Percentiles rank a stretch among this genome's conserved stretches.
These are phyloP conservation scores for Neurospora sp. DNA, from an alignment of 495 filamentous ascomycete genomes.

Conservation along the genomic window DNA sequence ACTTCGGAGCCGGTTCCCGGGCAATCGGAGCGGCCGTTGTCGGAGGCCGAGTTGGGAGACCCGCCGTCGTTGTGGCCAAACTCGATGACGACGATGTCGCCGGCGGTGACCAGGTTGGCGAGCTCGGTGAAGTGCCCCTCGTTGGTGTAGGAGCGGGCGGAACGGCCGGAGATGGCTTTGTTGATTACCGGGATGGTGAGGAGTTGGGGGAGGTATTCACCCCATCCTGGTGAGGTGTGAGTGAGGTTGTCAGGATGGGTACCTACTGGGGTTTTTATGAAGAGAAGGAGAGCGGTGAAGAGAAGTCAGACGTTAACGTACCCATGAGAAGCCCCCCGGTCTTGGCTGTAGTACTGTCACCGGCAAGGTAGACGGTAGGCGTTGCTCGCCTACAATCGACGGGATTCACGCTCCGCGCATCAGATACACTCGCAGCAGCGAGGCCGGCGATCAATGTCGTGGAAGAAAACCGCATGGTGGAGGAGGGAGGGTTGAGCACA, in stretches of 20 bases:
- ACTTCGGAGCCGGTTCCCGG: constrained; percentile 43
- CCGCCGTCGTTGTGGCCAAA: constrained; percentile 61
- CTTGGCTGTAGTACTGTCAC: constrained; percentile 49
- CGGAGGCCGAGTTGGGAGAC: constrained; percentile 37
- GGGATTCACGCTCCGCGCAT: neutral
- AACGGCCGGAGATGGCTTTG: constrained; percentile 48
- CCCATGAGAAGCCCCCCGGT: constrained; percentile 9
- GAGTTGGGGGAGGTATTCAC: constrained; percentile 42
- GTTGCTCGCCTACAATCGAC: constrained; percentile 8
- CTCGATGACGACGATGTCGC: constrained; percentile 52
- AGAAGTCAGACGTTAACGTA: neutral
- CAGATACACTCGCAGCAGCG: neutral
- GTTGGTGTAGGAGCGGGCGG: constrained; percentile 49
- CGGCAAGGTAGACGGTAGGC: constrained; percentile 40
- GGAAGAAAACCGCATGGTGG: neutral
- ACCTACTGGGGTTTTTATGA: too few relatives aligned
- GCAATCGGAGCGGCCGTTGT: constrained; percentile 54
- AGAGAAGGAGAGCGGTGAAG: too few relatives aligned
- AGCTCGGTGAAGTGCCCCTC: constrained; percentile 51
- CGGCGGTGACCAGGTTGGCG: constrained; percentile 33
- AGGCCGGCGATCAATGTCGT: neutral
- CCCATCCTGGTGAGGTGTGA: constrained; percentile 34
- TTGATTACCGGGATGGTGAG: constrained; percentile 42
- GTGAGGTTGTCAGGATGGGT: neutral
- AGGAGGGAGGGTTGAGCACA: neutral